Evolutionary conservation across 2,329 filamentous ascomycete genomes (phyloP), one percentile per base, ranked within the genome.

Genomic region (Colletotrichum godetiae): DNA sequence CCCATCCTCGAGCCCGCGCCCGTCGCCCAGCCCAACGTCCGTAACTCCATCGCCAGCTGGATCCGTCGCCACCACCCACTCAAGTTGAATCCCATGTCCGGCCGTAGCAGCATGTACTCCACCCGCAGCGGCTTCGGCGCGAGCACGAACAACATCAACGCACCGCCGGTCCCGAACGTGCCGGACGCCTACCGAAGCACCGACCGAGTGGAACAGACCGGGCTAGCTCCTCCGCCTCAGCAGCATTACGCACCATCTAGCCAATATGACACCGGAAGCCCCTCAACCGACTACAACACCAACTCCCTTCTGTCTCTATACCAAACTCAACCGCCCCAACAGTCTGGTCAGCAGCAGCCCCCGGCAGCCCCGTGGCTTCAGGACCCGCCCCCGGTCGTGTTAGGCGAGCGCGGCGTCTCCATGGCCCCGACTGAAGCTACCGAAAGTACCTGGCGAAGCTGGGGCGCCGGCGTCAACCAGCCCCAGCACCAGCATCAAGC

Each of bases 41-140:
- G 77, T 22, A 64, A 53, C 53, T 78, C 76, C 19, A 74, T 78
- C 59, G 77, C 77, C n/a, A 78, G 76, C 74, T 78, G 76, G 76
- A 72, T 78, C 31, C 67, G 77, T 11, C 75, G 75, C n/a, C 76
- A 78, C 70, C 77, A 78, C 53, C 77, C 77, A 35, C 74, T 78
- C 35, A 73, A 75, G 42, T 60, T 78, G 31, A 78, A 78, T 59
- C 75, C 76, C 1, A 22, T 76, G 55, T 63, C 59, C 49, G 68
- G 64, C 35, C 69, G 73, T 1, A 66, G 55, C 56, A 74, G 73
- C 52, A 52, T 74, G 35, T 74, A 74, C 33, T 74, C 73, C 4
- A 67, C 65, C 31, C 60, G 59, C 29, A 64, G 42, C 42, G 42
- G 58, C 24, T 35, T 42, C 29, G 60, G 53, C 35, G 59, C 56